Conservation (phyloP, 2,329 filamentous ascomycete species). For the Karstenula rhodostoma region DNA sequence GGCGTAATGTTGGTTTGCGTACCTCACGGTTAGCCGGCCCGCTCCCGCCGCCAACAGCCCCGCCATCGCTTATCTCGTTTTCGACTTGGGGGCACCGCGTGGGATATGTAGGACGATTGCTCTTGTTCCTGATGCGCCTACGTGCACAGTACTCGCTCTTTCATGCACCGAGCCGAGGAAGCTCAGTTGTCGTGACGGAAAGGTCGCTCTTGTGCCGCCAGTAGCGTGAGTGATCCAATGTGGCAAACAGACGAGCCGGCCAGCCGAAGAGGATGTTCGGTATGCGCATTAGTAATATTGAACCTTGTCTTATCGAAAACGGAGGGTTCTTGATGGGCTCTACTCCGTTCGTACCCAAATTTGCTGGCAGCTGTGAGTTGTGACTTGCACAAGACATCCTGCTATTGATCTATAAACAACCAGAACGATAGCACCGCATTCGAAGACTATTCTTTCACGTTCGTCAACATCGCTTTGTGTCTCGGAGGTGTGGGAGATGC, state of each 20-base stretch:
- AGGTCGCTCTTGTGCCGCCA: background rate
- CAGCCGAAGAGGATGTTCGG: background rate
- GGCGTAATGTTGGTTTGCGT: conserved; percentile 16
- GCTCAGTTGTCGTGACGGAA: background rate
- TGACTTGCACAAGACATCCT: background rate
- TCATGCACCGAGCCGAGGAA: background rate
- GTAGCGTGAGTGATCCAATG: background rate
- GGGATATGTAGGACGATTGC: background rate
- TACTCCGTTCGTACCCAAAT: background rate
- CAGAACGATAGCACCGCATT: background rate
- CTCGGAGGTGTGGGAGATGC: background rate
- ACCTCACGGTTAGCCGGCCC: background rate
- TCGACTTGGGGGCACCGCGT: background rate
- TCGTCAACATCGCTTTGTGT: background rate
- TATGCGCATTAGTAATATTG: too few species aligned
- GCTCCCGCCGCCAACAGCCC: background rate
- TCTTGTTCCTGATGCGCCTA: background rate
- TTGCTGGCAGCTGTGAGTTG: background rate
- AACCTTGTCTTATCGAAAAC: background rate
- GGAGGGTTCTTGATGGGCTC: background rate
- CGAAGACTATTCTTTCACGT: background rate
- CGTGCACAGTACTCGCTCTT: background rate
- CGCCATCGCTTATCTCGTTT: conserved; percentile 6
- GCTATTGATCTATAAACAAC: background rate
- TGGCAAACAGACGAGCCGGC: background rate